These are phyloP conservation scores for Cladophialophora bantiana DNA, from an alignment of 2,329 filamentous ascomycete genomes.

Conservation along the genomic window DNA sequence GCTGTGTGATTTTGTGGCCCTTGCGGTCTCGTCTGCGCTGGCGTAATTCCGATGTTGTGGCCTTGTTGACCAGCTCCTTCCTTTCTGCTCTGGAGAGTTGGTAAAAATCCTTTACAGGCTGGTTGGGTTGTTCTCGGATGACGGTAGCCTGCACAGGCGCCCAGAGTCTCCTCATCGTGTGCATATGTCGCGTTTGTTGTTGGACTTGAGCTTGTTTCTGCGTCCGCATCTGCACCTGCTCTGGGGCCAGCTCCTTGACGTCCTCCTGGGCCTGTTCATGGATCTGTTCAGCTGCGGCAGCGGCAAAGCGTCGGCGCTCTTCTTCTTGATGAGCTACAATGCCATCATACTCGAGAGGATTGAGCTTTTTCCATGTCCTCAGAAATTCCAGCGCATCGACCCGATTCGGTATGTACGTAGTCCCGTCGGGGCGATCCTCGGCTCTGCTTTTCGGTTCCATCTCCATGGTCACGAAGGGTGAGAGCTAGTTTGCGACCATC, in stretches of 20 bases:
- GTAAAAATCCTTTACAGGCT: slow-evolving; percentile 3
- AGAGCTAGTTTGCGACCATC: slow-evolving; percentile 46
- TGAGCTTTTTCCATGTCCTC: slow-evolving; percentile 30
- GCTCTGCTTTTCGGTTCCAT: slow-evolving; percentile 45
- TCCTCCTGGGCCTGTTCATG: neutral
- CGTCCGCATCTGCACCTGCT: neutral
- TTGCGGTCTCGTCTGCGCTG: slow-evolving; percentile 4
- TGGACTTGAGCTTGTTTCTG: neutral
- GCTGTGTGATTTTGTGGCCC: slow-evolving; percentile 1
- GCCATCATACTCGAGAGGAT: slow-evolving; percentile 29
- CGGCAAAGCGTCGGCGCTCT: slow-evolving; percentile 6
- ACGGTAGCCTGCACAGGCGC: neutral
- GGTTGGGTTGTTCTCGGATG: neutral
- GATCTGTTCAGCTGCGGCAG: slow-evolving; percentile 8
- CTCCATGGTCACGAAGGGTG: slow-evolving; percentile 55
- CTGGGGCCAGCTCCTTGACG: neutral
- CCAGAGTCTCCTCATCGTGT: slow-evolving; percentile 7
- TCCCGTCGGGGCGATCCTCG: slow-evolving; percentile 21
- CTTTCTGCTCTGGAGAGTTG: slow-evolving; percentile 12
- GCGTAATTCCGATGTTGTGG: slow-evolving; percentile 11
- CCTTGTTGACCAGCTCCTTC: slow-evolving; percentile 13
- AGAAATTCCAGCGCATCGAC: slow-evolving; percentile 31
- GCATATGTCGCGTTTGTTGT: slow-evolving; percentile 15
- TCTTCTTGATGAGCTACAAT: slow-evolving; percentile 23
- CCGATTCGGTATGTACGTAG: slow-evolving; percentile 20